Conservation (phyloP, 441 rosid species). For the Arabidopsis hybrid region DNA sequence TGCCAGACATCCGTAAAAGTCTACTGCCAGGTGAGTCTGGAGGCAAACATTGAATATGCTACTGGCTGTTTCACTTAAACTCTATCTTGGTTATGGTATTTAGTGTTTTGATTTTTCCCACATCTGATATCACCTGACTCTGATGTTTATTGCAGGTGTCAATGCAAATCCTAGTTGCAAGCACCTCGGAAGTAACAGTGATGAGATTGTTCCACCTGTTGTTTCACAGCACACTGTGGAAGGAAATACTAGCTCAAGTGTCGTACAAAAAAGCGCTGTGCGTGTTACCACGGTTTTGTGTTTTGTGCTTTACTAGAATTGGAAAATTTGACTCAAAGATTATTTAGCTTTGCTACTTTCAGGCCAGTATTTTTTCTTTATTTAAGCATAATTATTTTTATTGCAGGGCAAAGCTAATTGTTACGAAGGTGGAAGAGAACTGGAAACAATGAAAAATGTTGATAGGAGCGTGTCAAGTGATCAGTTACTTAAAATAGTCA, state of each 20-base stretch:
- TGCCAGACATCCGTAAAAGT: conserved; percentile 46
- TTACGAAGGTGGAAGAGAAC: conserved; percentile 50
- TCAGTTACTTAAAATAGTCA: conserved; percentile 46
- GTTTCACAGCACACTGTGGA: conserved; percentile 46
- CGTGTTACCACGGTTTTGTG: conserved; percentile 39
- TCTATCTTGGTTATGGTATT: conserved; percentile 45
- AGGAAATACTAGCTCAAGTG: conserved; percentile 44
- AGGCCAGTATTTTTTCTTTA: not conserved
- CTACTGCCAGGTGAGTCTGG: conserved; percentile 50
- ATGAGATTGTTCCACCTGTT: conserved; percentile 49
- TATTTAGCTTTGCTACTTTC: not conserved
- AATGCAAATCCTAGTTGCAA: conserved; percentile 46
- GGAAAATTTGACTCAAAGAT: not conserved
- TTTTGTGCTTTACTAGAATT: conserved; percentile 20
- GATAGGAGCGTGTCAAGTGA: conserved; percentile 50
- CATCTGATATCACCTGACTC: conserved; percentile 32
- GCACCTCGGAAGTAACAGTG: conserved; percentile 50
- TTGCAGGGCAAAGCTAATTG: conserved; percentile 56
- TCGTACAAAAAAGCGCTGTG: conserved; percentile 51
- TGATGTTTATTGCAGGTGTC: conserved; percentile 57
- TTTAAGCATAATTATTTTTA: conserved; percentile 1
- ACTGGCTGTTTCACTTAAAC: conserved; percentile 46
- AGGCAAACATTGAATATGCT: conserved; percentile 20
- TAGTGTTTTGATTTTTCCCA: conserved; percentile 28
- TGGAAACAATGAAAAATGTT: conserved; percentile 46